Evolutionary conservation across 169 alveolate species (phyloP).

Genomic region (Plasmodium chabaudi): DNA sequence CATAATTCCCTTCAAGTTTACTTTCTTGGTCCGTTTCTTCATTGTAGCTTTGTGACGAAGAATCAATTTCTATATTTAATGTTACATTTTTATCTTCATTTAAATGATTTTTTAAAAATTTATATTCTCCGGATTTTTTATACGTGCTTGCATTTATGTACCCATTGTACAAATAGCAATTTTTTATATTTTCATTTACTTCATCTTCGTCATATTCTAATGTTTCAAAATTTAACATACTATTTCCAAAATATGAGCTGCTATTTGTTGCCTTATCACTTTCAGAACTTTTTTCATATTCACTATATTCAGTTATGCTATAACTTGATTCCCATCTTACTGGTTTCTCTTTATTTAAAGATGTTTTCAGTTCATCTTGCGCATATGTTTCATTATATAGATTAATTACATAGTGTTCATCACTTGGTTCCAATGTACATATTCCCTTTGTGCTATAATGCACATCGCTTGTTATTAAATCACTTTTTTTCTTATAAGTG

Average conservation of each 20-base stretch:
- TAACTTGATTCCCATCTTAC: conserved; percentile 29
- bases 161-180: conserved; percentile 69
- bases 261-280: conserved; percentile 31
- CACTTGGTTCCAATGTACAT: conserved; percentile 22
- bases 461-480: conserved; percentile 13
- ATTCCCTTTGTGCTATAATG: conserved; percentile 6
- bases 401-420: conserved; percentile 48
- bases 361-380: conserved; percentile 27
- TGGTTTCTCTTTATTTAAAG: conserved; percentile 13
- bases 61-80: conserved; percentile 46
- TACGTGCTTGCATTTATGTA: conserved; percentile 42
- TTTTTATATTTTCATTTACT: conserved; percentile 70
- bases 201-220: conserved; percentile 73
- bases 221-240: conserved; percentile 31
- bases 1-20: conserved; percentile 4
- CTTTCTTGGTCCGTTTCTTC: conserved; percentile 22
- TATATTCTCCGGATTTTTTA: conserved; percentile 71
- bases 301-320: conserved; percentile 42
- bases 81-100: conserved; percentile 23
- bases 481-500: conserved; percentile 11
- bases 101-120: conserved; percentile 53
- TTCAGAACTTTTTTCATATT: conserved; percentile 25
- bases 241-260: conserved; percentile 61
- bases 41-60: conserved; percentile 45
- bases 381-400: conserved; percentile 52